Base-by-base conservation (phyloP, 345 rosid species). In the Erodium maritimum region DNA sequence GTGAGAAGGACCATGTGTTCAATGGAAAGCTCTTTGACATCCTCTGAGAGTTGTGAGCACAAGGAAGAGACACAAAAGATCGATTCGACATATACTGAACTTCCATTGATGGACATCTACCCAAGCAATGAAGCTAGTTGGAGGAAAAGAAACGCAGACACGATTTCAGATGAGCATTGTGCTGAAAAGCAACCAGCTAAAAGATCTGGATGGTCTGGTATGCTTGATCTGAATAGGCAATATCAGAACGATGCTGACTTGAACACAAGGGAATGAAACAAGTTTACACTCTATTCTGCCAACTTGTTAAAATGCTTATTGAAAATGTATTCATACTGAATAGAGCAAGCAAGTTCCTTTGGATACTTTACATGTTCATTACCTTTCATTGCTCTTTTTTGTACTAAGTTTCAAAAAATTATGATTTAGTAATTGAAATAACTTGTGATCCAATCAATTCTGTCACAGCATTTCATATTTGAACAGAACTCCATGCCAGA, bases 21-120 rank as follows among this genome's bases (percentile, higher is more conserved):
- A 11, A 73, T 70, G 53, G 99, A 86, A 53, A 93, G 96, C 74
- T 89, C 99, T 45, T 69, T 89, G 73, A 84, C 99, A 61, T 93
- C 89, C 52, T 82, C 95, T 0, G 94, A 89, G 58, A 85, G 82
- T 73, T 84, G 84, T 3, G 91, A 83, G 20, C 63, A 66, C 17
- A 78, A 84, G 53, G 65, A 78, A 56, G 75, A 76, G 23, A 57
- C 61, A 19, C 69, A 55, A 17, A 68, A 61, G 61, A 53, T 63
- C 55, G 64, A 55, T 55, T 53, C 18, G 22, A 13, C 61, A 50
- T 66, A 63, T 5, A 25, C 76, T 61, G 95, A 83, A 70, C 86
- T 87, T 69, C 73, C 83, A 23, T 72, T 90, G 60, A 79, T 77
- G 82, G 84, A 83, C 61, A 58, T 72, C 58, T 77, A 70, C 24